A percentile compares a stretch with the other conserved stretches of the same genome.
These are phyloP conservation scores for Fraxinus velutina DNA, from an alignment of 305 asterid genomes.

Conservation along the genomic window DNA sequence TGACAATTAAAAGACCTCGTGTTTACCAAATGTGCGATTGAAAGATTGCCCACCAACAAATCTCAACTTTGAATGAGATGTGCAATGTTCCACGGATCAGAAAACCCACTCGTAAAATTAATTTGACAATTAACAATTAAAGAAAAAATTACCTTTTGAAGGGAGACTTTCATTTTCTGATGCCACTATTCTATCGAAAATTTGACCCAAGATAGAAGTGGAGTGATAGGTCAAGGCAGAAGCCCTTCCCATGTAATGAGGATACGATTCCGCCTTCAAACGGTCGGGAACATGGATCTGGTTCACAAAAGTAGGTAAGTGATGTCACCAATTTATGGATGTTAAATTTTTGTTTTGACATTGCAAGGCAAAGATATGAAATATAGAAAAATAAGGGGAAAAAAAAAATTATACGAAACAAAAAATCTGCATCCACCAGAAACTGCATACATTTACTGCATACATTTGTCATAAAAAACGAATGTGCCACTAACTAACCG, in stretches of 20 bases:
- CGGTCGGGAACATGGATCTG: conserved; percentile 49
- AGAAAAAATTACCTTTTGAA: conserved; percentile 33
- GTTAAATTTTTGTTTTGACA: not conserved
- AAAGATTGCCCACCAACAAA: not conserved
- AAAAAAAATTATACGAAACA: not conserved
- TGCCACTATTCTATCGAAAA: conserved; percentile 40
- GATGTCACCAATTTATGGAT: not conserved
- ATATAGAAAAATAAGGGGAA: not conserved
- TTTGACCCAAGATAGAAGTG: conserved; percentile 58
- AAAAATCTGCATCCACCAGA: not conserved
- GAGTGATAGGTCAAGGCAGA: conserved; percentile 38
- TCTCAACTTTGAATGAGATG: not conserved
- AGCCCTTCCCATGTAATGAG: conserved; percentile 61
- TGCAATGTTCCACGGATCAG: not conserved
- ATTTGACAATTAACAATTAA: not conserved
- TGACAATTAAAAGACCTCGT: not conserved
- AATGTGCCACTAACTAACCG: conserved; percentile 34
- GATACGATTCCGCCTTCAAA: conserved; percentile 46
- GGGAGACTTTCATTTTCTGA: conserved; percentile 26
- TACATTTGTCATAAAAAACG: not conserved
- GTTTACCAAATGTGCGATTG: not conserved
- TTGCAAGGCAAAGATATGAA: not conserved
- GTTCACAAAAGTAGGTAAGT: conserved; percentile 15
- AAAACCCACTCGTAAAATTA: not conserved
- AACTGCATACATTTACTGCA: not conserved